These are phyloP conservation scores for Nicotiana tomentosiformis DNA, from an alignment of 257 asterid species.

Conservation along the genomic window DNA sequence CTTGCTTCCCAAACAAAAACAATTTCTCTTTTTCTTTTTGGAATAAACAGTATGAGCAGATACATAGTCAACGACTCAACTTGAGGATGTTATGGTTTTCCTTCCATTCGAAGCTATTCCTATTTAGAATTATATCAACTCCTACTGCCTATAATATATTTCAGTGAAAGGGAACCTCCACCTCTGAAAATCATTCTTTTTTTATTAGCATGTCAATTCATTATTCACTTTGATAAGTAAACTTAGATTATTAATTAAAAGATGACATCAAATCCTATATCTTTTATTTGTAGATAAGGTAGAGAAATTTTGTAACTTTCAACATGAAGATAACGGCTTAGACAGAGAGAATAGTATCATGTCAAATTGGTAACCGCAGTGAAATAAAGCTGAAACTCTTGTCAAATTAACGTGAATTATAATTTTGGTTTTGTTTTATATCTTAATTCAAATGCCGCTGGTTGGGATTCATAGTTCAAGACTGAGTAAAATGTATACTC, in stretches of 20 bases:
- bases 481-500: too few species aligned
- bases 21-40: background rate
- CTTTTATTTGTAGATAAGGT: background rate
- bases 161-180: background rate
- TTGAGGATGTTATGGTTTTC: background rate
- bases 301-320: background rate
- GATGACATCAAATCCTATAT: background rate
- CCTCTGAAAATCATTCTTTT: background rate
- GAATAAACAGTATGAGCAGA: background rate
- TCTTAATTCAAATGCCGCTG: too few species aligned
- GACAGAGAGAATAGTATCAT: background rate
- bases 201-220: background rate
- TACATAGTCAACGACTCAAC: background rate
- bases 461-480: too few species aligned
- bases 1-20: too few species aligned
- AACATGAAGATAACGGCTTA: background rate
- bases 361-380: background rate
- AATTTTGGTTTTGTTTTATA: too few species aligned
- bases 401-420: too few species aligned
- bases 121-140: background rate
- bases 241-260: background rate
- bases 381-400: background rate
- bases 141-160: background rate
- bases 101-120: background rate
- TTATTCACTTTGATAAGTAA: background rate